Conservation (phyloP, 495 filamentous ascomycete species). For the Annulohypoxylon nitens region DNA sequence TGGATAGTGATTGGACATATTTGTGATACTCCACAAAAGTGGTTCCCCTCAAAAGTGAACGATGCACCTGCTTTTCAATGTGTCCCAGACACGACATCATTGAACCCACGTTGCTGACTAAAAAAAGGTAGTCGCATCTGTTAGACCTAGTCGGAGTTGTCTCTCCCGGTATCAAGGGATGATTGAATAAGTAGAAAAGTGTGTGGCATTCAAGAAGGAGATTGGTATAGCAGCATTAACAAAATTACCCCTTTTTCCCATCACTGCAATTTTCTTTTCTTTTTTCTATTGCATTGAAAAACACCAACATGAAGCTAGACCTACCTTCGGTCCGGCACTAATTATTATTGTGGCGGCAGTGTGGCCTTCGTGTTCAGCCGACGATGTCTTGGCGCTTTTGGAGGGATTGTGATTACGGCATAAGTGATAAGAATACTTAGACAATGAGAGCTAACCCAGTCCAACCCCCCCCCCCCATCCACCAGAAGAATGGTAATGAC, state of each 20-base stretch:
- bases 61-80: conserved; percentile 33
- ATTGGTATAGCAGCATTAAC: conserved; percentile 6
- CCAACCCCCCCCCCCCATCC: background rate
- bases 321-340: conserved; percentile 41
- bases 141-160: conserved; percentile 31
- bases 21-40: conserved; percentile 40
- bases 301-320: conserved; percentile 15
- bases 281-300: conserved; percentile 18
- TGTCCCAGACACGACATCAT: conserved; percentile 48
- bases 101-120: conserved; percentile 35
- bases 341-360: conserved; percentile 37
- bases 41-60: conserved; percentile 31
- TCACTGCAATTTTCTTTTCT: conserved; percentile 10
- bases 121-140: conserved; percentile 15
- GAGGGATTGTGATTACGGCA: conserved; percentile 33
- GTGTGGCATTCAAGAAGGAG: conserved; percentile 19
- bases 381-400: conserved; percentile 42
- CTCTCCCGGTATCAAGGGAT: conserved; percentile 49
- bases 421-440: conserved; percentile 40
- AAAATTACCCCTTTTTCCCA: conserved; percentile 13
- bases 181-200: conserved; percentile 41
- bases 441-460: conserved; percentile 10
- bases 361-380: conserved; percentile 43
- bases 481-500: conserved; percentile 41
- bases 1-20: conserved; percentile 41